Evolutionary conservation across 257 asterid genomes (phyloP).

Genomic region (Sherardia arvensis): DNA sequence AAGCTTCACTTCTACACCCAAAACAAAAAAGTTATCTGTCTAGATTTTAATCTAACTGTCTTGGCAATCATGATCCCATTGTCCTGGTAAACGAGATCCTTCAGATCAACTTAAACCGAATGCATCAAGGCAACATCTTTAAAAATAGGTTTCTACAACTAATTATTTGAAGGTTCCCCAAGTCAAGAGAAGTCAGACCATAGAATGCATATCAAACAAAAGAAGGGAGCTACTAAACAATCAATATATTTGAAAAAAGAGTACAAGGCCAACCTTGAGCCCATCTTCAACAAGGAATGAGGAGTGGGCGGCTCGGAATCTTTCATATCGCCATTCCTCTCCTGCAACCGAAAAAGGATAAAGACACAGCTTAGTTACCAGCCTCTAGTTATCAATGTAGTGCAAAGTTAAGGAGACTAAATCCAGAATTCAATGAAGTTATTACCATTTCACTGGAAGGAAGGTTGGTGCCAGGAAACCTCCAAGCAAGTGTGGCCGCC

Average conservation of each 20-base stretch:
- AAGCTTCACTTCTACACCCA: background rate
- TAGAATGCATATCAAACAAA: background rate
- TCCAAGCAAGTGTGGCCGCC: constrained; percentile 83
- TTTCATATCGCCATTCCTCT: constrained; percentile 68
- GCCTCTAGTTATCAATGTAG: background rate
- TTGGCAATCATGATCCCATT: background rate
- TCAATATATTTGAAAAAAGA: background rate
- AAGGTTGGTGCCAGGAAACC: constrained; percentile 55
- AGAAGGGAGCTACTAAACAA: background rate
- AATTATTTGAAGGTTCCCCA: background rate
- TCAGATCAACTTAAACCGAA: background rate
- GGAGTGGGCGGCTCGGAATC: constrained; percentile 79
- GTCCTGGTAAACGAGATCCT: background rate
- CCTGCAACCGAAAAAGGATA: constrained; percentile 35
- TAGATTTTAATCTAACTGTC: background rate
- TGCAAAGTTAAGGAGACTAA: background rate
- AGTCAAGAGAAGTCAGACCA: background rate
- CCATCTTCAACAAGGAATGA: constrained; percentile 50
- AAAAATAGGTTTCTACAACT: background rate
- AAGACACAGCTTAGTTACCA: background rate
- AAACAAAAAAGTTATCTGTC: background rate
- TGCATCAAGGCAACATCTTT: background rate
- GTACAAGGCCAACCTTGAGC: constrained; percentile 51
- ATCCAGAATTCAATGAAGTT: background rate
- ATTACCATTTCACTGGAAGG: constrained; percentile 62